A percentile compares a stretch with the other conserved stretches of the same genome.
These are phyloP conservation scores for Stagonosporopsis vannaccii DNA, from an alignment of 2,329 filamentous ascomycete species.

Conservation along the genomic window DNA sequence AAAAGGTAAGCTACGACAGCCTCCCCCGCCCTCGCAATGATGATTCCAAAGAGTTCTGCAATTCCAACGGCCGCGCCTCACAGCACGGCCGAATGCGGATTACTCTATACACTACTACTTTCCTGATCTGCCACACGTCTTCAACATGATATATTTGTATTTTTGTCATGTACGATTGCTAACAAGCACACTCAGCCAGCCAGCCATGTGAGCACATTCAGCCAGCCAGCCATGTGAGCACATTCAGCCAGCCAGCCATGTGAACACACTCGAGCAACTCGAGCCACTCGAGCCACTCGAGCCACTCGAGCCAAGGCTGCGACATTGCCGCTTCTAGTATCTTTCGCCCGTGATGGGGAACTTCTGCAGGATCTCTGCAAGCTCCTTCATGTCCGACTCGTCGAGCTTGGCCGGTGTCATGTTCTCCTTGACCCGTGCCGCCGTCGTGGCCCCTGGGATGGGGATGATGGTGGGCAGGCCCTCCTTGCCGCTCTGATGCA, in stretches of 20 bases:
- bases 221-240: too few relatives aligned
- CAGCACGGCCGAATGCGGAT: constrained; percentile 52
- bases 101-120: constrained; percentile 58
- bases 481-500: constrained; percentile 57
- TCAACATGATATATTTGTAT: neutral
- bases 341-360: constrained; percentile 53
- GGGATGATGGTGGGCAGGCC: constrained; percentile 68
- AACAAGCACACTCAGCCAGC: constrained; percentile 11
- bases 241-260: neutral
- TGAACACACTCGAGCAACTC: neutral
- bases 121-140: constrained; percentile 46
- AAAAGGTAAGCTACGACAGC: constrained; percentile 22
- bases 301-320: constrained; percentile 11
- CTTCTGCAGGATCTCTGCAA: constrained; percentile 60
- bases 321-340: constrained; percentile 38
- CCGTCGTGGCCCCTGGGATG: constrained; percentile 70
- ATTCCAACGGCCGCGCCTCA: constrained; percentile 53
- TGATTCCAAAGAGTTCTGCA: constrained; percentile 60
- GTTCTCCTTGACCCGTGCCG: constrained; percentile 68
- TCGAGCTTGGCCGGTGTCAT: constrained; percentile 61
- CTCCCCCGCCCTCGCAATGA: constrained; percentile 37
- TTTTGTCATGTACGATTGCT: constrained; percentile 15
- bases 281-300: neutral
- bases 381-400: constrained; percentile 59
- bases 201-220: neutral